phyloP scores from a whole-genome alignment of 202 grass and related monocot genomes.

The Panicum hallii region DNA sequence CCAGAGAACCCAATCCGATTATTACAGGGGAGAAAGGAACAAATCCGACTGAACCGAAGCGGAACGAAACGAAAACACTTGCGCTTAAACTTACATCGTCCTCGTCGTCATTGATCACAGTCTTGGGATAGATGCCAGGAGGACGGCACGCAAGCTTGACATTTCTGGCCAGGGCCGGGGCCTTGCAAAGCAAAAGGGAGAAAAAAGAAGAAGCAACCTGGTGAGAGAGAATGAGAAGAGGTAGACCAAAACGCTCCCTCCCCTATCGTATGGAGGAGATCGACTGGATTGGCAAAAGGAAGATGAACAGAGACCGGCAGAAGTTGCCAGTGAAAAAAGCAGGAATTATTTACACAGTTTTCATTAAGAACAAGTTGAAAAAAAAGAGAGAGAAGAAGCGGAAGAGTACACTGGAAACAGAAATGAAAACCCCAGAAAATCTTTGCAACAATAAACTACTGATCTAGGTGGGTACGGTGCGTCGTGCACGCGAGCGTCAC shows the following conservation, averaged over 20 bases:
- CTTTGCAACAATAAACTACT: not conserved
- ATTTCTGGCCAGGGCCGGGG: not conserved
- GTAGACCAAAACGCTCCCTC: not conserved
- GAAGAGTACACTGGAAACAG: too few relatives aligned
- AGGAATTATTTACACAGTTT: not conserved
- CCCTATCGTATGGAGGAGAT: not conserved
- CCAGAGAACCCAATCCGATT: not conserved
- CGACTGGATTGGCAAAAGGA: not conserved
- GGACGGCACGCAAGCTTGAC: not conserved
- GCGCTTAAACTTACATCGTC: not conserved
- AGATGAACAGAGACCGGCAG: not conserved
- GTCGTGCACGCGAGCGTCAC: not conserved
- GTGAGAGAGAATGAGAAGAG: not conserved
- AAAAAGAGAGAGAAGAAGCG: too few relatives aligned
- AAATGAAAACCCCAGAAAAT: too few relatives aligned
- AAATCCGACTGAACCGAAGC: not conserved
- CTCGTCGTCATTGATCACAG: not conserved
- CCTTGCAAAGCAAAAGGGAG: not conserved
- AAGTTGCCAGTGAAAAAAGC: not conserved
- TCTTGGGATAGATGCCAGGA: not conserved
- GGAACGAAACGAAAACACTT: not conserved
- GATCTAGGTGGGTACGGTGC: too few relatives aligned
- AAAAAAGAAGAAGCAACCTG: not conserved
- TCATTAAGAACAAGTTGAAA: not conserved
- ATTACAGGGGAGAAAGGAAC: not conserved